Conservation (phyloP, 2,329 filamentous ascomycete species). For the Gnomoniopsis smithogilvyi region DNA sequence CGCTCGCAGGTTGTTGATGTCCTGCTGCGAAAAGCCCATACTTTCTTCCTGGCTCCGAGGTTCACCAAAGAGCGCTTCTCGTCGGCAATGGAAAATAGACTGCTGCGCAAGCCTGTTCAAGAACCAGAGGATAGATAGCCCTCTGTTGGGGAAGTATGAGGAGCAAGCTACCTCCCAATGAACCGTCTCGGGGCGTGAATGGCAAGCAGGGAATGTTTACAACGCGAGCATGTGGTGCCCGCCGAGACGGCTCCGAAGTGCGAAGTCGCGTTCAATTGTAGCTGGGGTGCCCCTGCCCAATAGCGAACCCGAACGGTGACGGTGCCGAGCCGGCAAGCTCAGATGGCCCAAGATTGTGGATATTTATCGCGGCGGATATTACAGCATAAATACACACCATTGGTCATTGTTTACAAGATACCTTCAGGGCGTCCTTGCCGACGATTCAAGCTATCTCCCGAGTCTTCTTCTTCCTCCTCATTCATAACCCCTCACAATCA, state of each 20-base stretch:
- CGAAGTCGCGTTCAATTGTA: neutral
- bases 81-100: neutral
- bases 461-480: neutral
- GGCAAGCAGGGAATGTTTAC: neutral
- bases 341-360: neutral
- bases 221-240: neutral
- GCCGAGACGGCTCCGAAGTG: neutral
- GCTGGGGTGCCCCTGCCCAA: neutral
- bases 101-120: neutral
- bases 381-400: neutral
- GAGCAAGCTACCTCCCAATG: no score
- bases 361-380: neutral
- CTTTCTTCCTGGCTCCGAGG: conserved; percentile 5
- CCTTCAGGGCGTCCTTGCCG: neutral
- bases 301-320: neutral
- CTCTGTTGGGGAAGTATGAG: neutral
- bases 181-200: neutral
- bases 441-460: neutral
- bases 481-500: neutral
- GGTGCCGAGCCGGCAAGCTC: neutral
- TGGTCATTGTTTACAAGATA: neutral
- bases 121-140: neutral
- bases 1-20: conserved; percentile 63
- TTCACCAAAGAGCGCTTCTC: neutral
- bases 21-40: conserved; percentile 55